A percentile compares a stretch with the other conserved stretches of the same genome.
Evolutionary conservation across 306 rosid genomes (phyloP).

Genomic region (Fragaria nilgerrensis): DNA sequence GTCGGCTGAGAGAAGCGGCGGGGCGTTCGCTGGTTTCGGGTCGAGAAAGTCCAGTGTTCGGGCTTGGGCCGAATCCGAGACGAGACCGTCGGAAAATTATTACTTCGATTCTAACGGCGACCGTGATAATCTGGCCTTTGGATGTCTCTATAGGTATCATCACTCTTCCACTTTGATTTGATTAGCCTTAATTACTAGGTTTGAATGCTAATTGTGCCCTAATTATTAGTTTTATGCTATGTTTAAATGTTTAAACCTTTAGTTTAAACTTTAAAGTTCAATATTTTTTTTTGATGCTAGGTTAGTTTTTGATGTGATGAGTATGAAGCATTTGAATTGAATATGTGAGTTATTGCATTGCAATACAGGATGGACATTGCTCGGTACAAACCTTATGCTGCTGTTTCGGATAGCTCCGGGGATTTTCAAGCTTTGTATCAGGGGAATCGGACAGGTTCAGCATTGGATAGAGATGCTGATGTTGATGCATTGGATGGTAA

Average conservation of each 20-base stretch:
- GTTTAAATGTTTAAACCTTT: not conserved
- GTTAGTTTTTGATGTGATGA: not conserved
- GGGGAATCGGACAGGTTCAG: constrained; percentile 43
- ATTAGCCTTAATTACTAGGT: not conserved
- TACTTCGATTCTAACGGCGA: constrained; percentile 79
- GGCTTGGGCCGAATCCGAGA: constrained; percentile 67
- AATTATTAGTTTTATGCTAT: not conserved
- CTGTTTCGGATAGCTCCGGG: constrained; percentile 41
- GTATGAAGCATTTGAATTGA: not conserved
- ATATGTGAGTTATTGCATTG: not conserved
- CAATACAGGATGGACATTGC: constrained; percentile 91
- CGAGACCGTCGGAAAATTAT: constrained; percentile 57
- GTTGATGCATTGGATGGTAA: constrained; percentile 65
- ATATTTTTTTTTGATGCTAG: not conserved
- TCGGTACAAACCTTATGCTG: constrained; percentile 54
- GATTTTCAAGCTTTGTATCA: constrained; percentile 39
- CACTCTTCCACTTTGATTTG: not conserved
- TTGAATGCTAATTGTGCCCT: not conserved
- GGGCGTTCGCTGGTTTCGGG: constrained; percentile 34
- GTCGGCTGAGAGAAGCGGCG: constrained; percentile 40
- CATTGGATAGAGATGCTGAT: constrained; percentile 71
- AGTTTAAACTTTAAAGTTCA: not conserved
- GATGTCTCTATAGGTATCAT: constrained; percentile 60
- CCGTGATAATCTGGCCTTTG: constrained; percentile 76
- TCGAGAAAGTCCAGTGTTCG: constrained; percentile 72